These are phyloP conservation scores for Pistacia atlantica DNA, from an alignment of 345 rosid genomes.

Conservation along the genomic window DNA sequence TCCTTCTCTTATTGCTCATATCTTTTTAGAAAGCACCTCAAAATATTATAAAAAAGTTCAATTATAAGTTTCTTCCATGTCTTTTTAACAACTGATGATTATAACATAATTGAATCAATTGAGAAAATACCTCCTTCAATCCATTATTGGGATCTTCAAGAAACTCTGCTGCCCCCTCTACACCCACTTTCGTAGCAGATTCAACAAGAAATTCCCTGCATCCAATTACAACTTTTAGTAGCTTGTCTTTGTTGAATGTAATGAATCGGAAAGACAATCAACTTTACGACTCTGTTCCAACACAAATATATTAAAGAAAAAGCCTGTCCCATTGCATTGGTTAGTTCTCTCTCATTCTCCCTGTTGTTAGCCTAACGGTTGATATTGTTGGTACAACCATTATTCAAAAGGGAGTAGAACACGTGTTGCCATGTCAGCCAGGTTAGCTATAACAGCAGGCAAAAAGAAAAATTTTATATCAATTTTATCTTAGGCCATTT, in stretches of 20 bases:
- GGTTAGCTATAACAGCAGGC: not conserved
- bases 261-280: constrained; percentile 1
- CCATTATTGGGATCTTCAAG: constrained; percentile 79
- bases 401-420: not conserved
- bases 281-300: not conserved
- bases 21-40: not conserved
- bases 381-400: not conserved
- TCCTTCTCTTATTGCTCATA: no score
- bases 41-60: not conserved
- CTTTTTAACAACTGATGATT: not conserved
- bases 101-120: not conserved
- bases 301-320: not conserved
- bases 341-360: not conserved
- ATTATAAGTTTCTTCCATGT: not conserved
- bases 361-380: not conserved
- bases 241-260: not conserved
- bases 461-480: not conserved
- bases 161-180: constrained; percentile 81
- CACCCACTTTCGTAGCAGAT: constrained; percentile 66
- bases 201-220: constrained; percentile 82
- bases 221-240: constrained; percentile 8
- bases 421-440: no score
- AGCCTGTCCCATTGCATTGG: not conserved
- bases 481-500: not conserved
- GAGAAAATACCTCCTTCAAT: constrained; percentile 47